Evolutionary conservation across 2,329 filamentous ascomycete species (phyloP).

Genomic region (Neonectria ditissima): DNA sequence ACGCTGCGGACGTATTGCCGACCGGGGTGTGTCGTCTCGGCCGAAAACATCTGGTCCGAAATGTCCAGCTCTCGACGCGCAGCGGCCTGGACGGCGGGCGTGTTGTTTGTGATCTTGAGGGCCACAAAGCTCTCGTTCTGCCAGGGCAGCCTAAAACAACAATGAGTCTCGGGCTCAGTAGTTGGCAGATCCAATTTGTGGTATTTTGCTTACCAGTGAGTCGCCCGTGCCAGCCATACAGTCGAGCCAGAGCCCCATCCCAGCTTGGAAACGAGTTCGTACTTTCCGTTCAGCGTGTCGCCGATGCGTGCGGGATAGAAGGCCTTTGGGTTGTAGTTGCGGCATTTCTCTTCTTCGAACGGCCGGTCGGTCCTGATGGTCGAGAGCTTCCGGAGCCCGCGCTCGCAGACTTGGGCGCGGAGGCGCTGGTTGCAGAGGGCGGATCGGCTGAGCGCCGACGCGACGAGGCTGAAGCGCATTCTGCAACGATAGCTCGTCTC

Average conservation of each 20-base stretch:
- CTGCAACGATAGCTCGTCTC: neutral
- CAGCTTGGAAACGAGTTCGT: slow-evolving; percentile 53
- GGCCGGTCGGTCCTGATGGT: slow-evolving; percentile 15
- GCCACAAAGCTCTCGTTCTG: slow-evolving; percentile 42
- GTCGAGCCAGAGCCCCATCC: slow-evolving; percentile 55
- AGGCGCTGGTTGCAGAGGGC: slow-evolving; percentile 23
- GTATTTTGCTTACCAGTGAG: slow-evolving; percentile 39
- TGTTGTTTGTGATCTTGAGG: slow-evolving; percentile 46
- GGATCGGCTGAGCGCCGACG: slow-evolving; percentile 26
- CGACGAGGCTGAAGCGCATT: slow-evolving; percentile 30
- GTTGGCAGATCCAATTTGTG: neutral
- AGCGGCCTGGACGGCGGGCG: slow-evolving; percentile 35
- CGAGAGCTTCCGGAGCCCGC: slow-evolving; percentile 25
- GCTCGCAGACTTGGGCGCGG: slow-evolving; percentile 5
- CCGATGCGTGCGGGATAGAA: slow-evolving; percentile 51
- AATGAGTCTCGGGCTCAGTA: neutral
- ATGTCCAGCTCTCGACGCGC: slow-evolving; percentile 42
- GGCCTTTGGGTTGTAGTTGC: slow-evolving; percentile 40
- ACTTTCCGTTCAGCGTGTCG: slow-evolving; percentile 49
- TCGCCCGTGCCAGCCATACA: slow-evolving; percentile 52
- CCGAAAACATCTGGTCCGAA: slow-evolving; percentile 39
- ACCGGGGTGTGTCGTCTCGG: slow-evolving; percentile 36
- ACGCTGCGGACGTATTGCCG: slow-evolving; percentile 37
- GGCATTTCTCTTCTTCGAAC: slow-evolving; percentile 43
- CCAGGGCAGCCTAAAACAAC: slow-evolving; percentile 38